Percentiles rank a stretch among this genome's conserved stretches.
Evolutionary conservation across 768 basidiomycete species (phyloP).

Genomic region (Crassisporium funariophilum): DNA sequence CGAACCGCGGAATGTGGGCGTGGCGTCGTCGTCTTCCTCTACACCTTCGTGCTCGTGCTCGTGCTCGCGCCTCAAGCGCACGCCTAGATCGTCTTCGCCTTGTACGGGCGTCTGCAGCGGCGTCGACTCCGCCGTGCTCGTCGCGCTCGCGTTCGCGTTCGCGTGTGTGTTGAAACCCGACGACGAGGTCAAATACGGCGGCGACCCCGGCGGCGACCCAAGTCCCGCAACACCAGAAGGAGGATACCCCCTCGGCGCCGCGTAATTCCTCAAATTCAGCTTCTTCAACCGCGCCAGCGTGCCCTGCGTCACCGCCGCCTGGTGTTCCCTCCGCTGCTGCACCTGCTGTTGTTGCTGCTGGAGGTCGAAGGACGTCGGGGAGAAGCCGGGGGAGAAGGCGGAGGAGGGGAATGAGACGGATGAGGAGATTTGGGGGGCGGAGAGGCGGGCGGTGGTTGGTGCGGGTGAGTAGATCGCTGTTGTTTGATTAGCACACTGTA

Average conservation of each 20-base stretch:
- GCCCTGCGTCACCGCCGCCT: constrained; percentile 33
- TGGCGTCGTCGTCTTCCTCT: too few species aligned
- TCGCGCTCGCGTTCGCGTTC: constrained; percentile 5
- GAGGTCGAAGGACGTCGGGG: neutral
- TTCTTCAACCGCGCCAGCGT: constrained; percentile 35
- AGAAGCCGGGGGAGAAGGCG: constrained; percentile 1
- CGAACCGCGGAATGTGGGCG: too few species aligned
- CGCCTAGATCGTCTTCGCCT: constrained; percentile 2
- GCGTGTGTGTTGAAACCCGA: neutral
- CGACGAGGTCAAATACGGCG: neutral
- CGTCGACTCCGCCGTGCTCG: constrained; percentile 19
- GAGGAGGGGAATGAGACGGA: constrained; percentile 15
- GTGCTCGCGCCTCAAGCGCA: neutral
- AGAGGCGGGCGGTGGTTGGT: constrained; percentile 6
- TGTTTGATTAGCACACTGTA: constrained; percentile 4
- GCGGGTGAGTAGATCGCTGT: neutral
- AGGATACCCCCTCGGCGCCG: constrained; percentile 38
- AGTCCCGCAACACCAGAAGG: neutral
- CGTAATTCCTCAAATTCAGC: constrained; percentile 52
- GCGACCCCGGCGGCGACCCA: neutral
- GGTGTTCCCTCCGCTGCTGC: constrained; percentile 12
- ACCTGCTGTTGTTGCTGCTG: constrained; percentile 6
- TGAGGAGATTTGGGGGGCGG: constrained; percentile 18
- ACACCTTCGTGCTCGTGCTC: constrained; percentile 1
- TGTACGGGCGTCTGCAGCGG: constrained; percentile 23